phyloP scores from a whole-genome alignment of 306 rosid species.

The Lathyrus sativus region DNA sequence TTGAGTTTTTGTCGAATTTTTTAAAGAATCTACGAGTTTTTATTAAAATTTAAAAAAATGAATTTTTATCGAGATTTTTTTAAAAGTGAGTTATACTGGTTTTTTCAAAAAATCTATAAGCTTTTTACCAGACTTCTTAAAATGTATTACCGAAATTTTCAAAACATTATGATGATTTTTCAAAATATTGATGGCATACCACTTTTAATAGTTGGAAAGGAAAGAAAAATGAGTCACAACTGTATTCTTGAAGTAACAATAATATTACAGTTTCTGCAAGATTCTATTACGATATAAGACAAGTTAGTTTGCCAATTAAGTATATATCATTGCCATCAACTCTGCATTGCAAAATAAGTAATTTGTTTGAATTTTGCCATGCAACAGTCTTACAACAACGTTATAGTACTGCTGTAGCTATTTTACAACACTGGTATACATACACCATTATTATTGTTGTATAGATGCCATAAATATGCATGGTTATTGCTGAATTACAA shows the following conservation, averaged over 20 bases:
- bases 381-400: neutral
- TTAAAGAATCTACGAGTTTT: no score
- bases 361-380: neutral
- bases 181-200: neutral
- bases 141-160: no score
- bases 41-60: no score
- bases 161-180: no score
- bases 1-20: no score
- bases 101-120: no score
- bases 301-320: neutral
- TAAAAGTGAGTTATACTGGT: no score
- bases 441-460: neutral
- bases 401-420: neutral
- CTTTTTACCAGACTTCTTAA: no score
- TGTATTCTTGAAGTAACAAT: neutral
- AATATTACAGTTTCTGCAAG: slow-evolving; percentile 18
- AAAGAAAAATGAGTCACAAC: neutral
- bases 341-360: no score
- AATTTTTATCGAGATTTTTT: no score
- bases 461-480: neutral
- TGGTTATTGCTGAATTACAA: neutral
- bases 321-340: neutral
- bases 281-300: neutral
- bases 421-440: neutral
- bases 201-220: slow-evolving; percentile 12